These are phyloP conservation scores for Phaeoacremonium minimum DNA, from an alignment of 2,329 filamentous ascomycete species.

Conservation along the genomic window DNA sequence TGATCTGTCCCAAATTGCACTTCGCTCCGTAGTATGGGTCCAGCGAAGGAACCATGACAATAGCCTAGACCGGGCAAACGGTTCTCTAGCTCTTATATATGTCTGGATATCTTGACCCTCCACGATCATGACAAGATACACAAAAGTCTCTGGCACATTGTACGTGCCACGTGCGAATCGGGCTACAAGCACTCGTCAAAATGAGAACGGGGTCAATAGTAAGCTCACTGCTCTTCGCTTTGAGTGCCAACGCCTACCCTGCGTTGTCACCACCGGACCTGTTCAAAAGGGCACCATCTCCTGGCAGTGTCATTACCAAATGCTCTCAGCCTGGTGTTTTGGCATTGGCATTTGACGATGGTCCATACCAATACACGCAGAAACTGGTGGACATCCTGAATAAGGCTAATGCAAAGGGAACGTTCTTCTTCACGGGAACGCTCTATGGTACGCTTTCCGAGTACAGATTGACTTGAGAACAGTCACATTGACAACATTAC, in stretches of 20 bases:
- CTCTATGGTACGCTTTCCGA: slow-evolving; percentile 33
- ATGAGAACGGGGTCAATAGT: neutral
- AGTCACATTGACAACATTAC: slow-evolving; percentile 9
- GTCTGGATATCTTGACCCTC: neutral
- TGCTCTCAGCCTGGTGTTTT: slow-evolving; percentile 38
- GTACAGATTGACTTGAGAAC: no score
- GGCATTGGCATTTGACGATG: slow-evolving; percentile 51
- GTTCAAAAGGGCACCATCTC: slow-evolving; percentile 32
- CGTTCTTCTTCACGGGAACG: slow-evolving; percentile 49
- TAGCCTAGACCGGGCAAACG: neutral
- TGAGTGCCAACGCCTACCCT: slow-evolving; percentile 1
- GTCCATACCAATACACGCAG: slow-evolving; percentile 43
- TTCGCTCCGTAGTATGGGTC: no score
- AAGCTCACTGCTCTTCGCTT: neutral
- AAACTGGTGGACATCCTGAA: slow-evolving; percentile 47
- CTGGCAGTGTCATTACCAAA: slow-evolving; percentile 38
- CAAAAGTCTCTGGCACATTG: no score
- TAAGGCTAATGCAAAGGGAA: slow-evolving; percentile 42
- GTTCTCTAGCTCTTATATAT: neutral
- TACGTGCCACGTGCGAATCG: neutral
- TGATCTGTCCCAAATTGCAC: no score
- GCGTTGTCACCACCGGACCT: slow-evolving; percentile 26
- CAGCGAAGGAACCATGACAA: no score
- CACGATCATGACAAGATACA: no score
- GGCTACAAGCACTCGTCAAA: neutral